Base-by-base conservation (phyloP, 495 filamentous ascomycete species). In the Tricharina praecox region DNA sequence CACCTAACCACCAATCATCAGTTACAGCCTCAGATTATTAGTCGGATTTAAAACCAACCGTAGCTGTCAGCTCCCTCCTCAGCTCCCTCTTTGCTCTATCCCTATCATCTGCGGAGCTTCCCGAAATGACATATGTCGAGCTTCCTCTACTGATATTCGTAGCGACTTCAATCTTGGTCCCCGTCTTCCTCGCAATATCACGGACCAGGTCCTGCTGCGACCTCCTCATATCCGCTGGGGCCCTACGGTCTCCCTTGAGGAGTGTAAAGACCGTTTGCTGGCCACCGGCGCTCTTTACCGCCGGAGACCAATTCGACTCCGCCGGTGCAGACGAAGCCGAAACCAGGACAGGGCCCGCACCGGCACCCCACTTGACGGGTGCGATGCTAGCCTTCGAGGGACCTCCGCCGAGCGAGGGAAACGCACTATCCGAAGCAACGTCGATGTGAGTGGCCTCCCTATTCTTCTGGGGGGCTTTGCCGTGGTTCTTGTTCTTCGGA, bases 141-240 rank as follows among this genome's bases (percentile, higher is more conserved):
- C 70, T 69, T 4, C 79, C 81, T 49, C 72, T 73, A 28, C 75
- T 69, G 72, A 71, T 33, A 75, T 50, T 7, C 48, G 49, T 66
- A 43, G 72, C 75, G 68, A 85, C 76, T 49, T 82, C 78, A 45
- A 97, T 73, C 49, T 75, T 82, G 36, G 85, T 85, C 60, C 84
- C 81, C n/a, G 82, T 87, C 51, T 77, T 76, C 58, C 78, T 79
- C 58, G 87, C 93, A 61, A 95, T 80, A 51, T 93, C 84, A 54
- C 81, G 78, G 47, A 94, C 61, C 35, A 90, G 78, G 48, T 95
- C 88, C 9, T 71, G 64, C 16, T 84, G 81, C 48, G 82, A 79
- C 72, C 84, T 93, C 60, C 93, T 64, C 53, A 93, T 76, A 38
- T 71, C 71, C 16, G 79, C 70, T 18, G 77, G 75, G 24, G 81